phyloP scores from a whole-genome alignment of 768 basidiomycete genomes.

The Suillus spraguei region DNA sequence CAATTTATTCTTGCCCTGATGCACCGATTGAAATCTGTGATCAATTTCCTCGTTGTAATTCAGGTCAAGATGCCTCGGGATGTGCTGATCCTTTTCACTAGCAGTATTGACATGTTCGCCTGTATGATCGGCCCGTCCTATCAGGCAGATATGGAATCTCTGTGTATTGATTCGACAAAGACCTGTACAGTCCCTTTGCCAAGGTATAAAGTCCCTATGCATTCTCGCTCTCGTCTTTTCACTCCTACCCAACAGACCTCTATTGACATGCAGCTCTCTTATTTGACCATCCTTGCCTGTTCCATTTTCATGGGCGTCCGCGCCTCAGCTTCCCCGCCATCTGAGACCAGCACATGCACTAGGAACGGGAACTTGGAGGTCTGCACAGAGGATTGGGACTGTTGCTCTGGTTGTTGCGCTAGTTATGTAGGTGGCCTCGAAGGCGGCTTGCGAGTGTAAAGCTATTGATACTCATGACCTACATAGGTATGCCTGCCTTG shows the following conservation, averaged over 20 bases:
- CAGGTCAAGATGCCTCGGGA: neutral
- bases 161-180: neutral
- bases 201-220: neutral
- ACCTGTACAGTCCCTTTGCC: neutral
- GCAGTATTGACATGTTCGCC: neutral
- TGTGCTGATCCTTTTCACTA: neutral
- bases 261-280: conserved; percentile 1
- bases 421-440: neutral
- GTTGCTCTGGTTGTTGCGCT: neutral
- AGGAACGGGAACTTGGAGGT: neutral
- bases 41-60: neutral
- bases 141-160: neutral
- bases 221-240: neutral
- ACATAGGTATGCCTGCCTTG: neutral
- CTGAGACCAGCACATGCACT: neutral
- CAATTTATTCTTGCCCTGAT: neutral
- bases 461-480: neutral
- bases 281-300: neutral
- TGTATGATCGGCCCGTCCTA: neutral
- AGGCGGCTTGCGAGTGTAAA: neutral
- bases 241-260: neutral
- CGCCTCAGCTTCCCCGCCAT: neutral
- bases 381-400: neutral
- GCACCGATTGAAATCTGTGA: neutral
- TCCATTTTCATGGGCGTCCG: conserved; percentile 2